These are phyloP conservation scores for Avena eriantha DNA, from an alignment of 176 grass and related monocot species.

Conservation along the genomic window DNA sequence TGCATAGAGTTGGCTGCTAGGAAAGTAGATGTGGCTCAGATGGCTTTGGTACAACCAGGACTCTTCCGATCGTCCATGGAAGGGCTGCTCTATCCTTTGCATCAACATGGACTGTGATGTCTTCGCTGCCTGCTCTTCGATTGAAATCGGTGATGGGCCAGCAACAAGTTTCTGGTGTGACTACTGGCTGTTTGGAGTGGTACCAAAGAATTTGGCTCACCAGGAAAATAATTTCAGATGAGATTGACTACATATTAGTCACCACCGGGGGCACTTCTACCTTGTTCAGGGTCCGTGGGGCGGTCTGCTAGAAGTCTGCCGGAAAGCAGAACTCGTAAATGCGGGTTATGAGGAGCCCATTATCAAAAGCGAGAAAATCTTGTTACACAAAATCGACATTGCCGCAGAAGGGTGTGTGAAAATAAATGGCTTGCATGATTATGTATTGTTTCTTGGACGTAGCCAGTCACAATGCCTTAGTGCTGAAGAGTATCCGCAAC, in stretches of 20 bases:
- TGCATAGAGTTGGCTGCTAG: background rate
- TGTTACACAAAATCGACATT: background rate
- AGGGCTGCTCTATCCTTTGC: background rate
- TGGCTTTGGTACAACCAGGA: background rate
- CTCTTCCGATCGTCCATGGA: background rate
- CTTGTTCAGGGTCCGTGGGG: background rate
- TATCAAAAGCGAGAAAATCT: background rate
- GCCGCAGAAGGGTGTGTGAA: background rate
- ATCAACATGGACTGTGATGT: background rate
- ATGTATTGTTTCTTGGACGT: background rate
- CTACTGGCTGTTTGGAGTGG: too few species aligned
- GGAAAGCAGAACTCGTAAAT: background rate
- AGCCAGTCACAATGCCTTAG: background rate
- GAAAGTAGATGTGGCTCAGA: background rate
- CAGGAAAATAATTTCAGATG: background rate
- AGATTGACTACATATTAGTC: background rate
- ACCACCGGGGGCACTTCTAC: background rate
- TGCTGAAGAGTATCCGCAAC: background rate
- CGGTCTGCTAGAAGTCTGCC: too few species aligned
- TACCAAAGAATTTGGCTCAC: background rate
- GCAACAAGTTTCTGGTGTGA: too few species aligned
- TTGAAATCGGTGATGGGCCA: too few species aligned
- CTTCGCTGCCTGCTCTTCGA: background rate
- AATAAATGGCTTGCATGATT: constrained; percentile 4
- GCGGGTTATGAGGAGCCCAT: background rate